A percentile compares a stretch with the other conserved stretches of the same genome.
Evolutionary conservation across 2,329 filamentous ascomycete genomes (phyloP).

Genomic region (Talaromyces rugulosus): DNA sequence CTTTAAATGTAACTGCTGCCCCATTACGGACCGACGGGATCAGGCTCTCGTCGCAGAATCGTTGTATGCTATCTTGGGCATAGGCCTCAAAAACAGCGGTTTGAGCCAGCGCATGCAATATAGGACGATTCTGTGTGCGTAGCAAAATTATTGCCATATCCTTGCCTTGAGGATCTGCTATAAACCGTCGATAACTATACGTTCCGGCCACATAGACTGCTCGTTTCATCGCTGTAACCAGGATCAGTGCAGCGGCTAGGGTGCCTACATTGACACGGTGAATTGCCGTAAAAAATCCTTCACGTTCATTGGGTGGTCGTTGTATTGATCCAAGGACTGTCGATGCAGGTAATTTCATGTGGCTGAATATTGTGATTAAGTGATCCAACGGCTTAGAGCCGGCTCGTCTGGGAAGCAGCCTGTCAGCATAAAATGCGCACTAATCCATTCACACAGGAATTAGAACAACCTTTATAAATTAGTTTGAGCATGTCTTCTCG

Average conservation of each 20-base stretch:
- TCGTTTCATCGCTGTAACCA: neutral
- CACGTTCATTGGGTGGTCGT: constrained; percentile 9
- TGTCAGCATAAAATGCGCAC: constrained; percentile 13
- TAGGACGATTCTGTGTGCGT: neutral
- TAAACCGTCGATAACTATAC: constrained; percentile 1
- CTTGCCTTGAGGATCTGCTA: neutral
- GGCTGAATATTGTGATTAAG: constrained; percentile 18
- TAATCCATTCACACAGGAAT: neutral
- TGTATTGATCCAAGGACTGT: constrained; percentile 18
- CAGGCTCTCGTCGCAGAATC: neutral
- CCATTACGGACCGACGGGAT: constrained; percentile 5
- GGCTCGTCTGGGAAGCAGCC: neutral
- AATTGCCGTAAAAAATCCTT: neutral
- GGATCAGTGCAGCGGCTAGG: neutral
- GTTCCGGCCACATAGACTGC: neutral
- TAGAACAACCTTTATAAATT: no score
- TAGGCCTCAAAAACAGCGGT: neutral
- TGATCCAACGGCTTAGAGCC: constrained; percentile 15
- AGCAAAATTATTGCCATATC: neutral
- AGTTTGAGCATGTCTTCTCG: no score
- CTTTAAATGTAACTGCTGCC: constrained; percentile 15
- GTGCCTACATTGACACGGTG: constrained; percentile 1
- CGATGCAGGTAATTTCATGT: constrained; percentile 16
- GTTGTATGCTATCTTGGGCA: neutral
- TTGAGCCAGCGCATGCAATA: constrained; percentile 1